phyloP scores from a whole-genome alignment of 495 filamentous ascomycete genomes.

The Usnea hakonensis region DNA sequence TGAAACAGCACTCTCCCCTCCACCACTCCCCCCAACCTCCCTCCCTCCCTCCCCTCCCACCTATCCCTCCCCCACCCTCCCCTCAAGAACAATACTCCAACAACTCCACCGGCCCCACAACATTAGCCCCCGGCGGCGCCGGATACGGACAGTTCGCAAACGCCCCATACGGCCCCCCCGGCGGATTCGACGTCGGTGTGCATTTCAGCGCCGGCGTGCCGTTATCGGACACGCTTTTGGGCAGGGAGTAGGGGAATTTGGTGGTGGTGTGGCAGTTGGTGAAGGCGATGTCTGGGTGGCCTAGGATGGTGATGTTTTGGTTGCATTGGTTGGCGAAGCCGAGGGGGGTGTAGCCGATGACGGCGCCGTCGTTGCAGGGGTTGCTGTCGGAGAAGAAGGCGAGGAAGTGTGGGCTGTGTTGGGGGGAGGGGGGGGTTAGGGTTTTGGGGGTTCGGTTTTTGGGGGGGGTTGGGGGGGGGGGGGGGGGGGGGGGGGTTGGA shows the following conservation, averaged over 20 bases:
- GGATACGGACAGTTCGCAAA: not conserved
- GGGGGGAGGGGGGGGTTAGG: no score
- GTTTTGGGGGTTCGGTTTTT: no score
- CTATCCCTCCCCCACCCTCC: not conserved
- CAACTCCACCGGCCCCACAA: not conserved
- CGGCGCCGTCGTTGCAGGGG: not conserved
- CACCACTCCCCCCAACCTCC: no score
- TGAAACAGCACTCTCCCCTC: no score
- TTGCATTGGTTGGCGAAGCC: not conserved
- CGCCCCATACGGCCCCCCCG: not conserved
- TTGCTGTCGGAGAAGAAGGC: conserved; percentile 1
- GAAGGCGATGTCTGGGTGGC: not conserved
- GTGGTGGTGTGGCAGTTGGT: not conserved
- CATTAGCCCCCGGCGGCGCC: no score
- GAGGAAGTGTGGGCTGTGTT: not conserved
- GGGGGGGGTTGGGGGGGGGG: no score
- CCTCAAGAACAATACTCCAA: not conserved
- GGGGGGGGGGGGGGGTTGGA: not conserved
- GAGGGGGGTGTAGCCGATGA: not conserved
- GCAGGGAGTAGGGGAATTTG: not conserved
- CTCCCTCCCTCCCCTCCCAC: not conserved
- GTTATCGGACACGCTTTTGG: not conserved
- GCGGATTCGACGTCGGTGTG: not conserved
- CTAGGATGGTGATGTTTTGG: not conserved
- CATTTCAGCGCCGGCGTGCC: not conserved